phyloP scores from a whole-genome alignment of 2,329 filamentous ascomycete genomes.

The Magnaporthiopsis incrustans region DNA sequence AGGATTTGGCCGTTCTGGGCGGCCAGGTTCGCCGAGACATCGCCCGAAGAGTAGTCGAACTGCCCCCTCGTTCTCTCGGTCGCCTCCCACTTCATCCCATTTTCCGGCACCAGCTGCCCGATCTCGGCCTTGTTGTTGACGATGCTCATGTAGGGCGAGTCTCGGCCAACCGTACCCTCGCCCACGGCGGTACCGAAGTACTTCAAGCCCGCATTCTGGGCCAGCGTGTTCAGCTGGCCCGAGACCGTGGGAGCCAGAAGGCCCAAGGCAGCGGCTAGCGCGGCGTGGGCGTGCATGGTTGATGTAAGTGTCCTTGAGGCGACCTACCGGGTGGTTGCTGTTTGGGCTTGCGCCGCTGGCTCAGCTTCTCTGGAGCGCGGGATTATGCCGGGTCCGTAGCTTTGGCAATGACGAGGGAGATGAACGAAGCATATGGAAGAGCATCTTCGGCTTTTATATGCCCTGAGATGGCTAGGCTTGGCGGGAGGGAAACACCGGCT shows the following conservation, averaged over 20 bases:
- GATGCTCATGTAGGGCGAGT: slow-evolving; percentile 37
- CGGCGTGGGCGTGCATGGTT: background rate
- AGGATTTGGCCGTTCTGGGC: slow-evolving; percentile 34
- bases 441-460: background rate
- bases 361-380: background rate
- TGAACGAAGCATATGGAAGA: background rate
- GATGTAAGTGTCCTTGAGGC: no score
- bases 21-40: slow-evolving; percentile 28
- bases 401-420: background rate
- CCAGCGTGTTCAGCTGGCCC: slow-evolving; percentile 30
- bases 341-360: background rate
- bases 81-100: background rate
- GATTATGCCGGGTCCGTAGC: background rate
- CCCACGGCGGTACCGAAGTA: slow-evolving; percentile 47
- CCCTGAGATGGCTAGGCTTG: background rate
- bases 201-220: slow-evolving; percentile 32
- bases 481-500: no score
- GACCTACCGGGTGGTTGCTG: background rate
- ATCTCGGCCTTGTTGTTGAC: slow-evolving; percentile 41
- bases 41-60: slow-evolving; percentile 44
- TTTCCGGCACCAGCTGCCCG: slow-evolving; percentile 37
- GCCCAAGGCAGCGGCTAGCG: background rate
- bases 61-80: slow-evolving; percentile 17
- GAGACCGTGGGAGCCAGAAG: slow-evolving; percentile 6
- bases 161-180: slow-evolving; percentile 38